Base-by-base conservation (phyloP, 2,329 filamentous ascomycete genomes). In the Fusarium liriodendri region DNA sequence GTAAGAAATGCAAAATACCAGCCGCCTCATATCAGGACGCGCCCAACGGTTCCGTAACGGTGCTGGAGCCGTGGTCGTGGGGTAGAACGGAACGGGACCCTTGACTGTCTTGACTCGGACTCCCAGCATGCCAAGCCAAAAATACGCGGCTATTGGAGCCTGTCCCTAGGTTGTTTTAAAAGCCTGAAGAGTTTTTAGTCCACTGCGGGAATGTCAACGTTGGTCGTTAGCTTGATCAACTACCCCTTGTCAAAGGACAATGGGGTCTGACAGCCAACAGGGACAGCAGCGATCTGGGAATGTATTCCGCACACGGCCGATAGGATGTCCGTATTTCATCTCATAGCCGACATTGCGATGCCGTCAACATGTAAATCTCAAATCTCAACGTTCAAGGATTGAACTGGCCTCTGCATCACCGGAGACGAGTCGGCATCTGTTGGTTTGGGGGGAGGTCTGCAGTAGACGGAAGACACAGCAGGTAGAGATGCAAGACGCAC, bases 321-420 rank as follows among this genome's bases (percentile, higher is more conserved):
- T 27, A 29, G 37, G 32, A 62, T 35, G 29, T 35, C 45, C 20
- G 42, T 52, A 13, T 14, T 40, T 62, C 60, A 62, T 62, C 42
- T 62, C 29, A 38, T 62, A 52, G 60, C 60, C 60, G 60, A 62
- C 60, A 52, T 62, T 62, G 60, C 60, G 33, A 35, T 52, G 18
- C 29, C 35, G 20, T 33, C 37, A 38, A 38, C 22, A 38, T 29
- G 55, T 37, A 59, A 59, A 59, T 59, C 35, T 59, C 35, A 59
- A 52, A 52, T 52, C 47, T 52, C 47, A 52, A 11, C 27, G 16
- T 20, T 20, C 47, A 52, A 52, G 47, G 27, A 10, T 29, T 9
- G 37, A 29, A n/a, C 18, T 18, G 35, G 20, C 5, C 5, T 59
- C 25, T 37, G 25, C 57, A 33, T 33, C 32, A 45, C 25, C 18